Conservation (phyloP, 2,329 filamentous ascomycete genomes). For the Kalaharituber pfeilii region DNA sequence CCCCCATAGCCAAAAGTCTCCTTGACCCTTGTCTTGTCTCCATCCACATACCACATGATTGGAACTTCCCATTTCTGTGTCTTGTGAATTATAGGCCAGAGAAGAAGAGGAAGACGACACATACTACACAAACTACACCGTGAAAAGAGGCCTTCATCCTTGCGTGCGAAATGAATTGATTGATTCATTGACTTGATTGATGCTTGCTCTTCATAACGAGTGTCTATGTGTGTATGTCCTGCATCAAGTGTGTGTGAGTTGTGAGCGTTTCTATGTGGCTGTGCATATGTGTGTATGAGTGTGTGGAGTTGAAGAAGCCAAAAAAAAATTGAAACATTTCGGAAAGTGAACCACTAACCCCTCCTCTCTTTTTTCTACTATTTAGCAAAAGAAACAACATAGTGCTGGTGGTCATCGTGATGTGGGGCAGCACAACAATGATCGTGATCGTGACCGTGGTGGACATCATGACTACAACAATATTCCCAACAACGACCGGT, state of each 20-base stretch:
- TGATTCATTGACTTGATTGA: constrained; percentile 1
- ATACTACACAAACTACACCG: background rate
- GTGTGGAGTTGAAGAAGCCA: background rate
- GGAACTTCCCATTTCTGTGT: background rate
- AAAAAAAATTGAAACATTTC: background rate
- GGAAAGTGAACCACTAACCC: constrained; percentile 1
- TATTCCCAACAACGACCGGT: constrained; percentile 4
- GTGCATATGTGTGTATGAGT: background rate
- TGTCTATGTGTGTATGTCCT: too few relatives aligned
- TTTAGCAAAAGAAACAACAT: constrained; percentile 2
- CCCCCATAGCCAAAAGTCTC: background rate
- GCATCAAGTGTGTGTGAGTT: too few relatives aligned
- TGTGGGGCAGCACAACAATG: background rate
- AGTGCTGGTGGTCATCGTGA: background rate
- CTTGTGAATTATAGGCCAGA: background rate
- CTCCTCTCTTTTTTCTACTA: background rate
- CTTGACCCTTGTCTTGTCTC: background rate
- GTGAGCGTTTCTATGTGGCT: too few relatives aligned
- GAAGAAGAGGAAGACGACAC: background rate
- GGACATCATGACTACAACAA: constrained; percentile 3
- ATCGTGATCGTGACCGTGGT: constrained; percentile 1
- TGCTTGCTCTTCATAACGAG: background rate
- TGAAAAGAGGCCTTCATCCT: too few relatives aligned
- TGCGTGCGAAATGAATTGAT: constrained; percentile 1
- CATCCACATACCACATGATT: background rate